These are phyloP conservation scores for Thielaviopsis punctulata DNA, from an alignment of 2,329 filamentous ascomycete genomes.

Conservation along the genomic window DNA sequence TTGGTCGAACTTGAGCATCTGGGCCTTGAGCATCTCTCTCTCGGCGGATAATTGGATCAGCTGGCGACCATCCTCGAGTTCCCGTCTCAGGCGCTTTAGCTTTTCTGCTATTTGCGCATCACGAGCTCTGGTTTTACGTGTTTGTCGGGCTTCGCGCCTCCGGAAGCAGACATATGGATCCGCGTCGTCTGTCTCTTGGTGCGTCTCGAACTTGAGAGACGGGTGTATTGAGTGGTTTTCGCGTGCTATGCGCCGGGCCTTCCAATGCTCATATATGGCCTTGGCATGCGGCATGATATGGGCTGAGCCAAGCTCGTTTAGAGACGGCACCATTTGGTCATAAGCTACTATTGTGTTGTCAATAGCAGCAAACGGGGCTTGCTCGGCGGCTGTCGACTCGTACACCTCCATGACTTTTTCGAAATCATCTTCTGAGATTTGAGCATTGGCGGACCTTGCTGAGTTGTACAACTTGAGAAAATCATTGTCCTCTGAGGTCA, in stretches of 20 bases:
- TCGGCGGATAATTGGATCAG: constrained; percentile 62
- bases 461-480: constrained; percentile 74
- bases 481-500: constrained; percentile 76
- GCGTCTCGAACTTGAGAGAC: constrained; percentile 79
- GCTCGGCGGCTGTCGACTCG: constrained; percentile 66
- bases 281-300: constrained; percentile 45
- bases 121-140: constrained; percentile 82
- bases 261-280: constrained; percentile 83
- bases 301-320: constrained; percentile 32
- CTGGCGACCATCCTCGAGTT: constrained; percentile 76
- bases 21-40: constrained; percentile 63
- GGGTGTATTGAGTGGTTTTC: constrained; percentile 61
- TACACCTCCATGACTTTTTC: constrained; percentile 91
- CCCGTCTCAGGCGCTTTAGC: constrained; percentile 74
- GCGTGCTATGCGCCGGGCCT: constrained; percentile 44
- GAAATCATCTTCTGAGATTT: constrained; percentile 78
- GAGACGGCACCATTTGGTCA: constrained; percentile 56
- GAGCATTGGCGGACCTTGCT: constrained; percentile 44
- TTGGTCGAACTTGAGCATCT: constrained; percentile 58
- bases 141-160: constrained; percentile 81
- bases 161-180: constrained; percentile 98
- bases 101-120: constrained; percentile 92
- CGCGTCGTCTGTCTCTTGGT: constrained; percentile 83
- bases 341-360: constrained; percentile 73
- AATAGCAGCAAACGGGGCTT: constrained; percentile 77